These are phyloP conservation scores for Tylopilus sp. DNA, from an alignment of 1,284 basidiomycete genomes.

Conservation along the genomic window DNA sequence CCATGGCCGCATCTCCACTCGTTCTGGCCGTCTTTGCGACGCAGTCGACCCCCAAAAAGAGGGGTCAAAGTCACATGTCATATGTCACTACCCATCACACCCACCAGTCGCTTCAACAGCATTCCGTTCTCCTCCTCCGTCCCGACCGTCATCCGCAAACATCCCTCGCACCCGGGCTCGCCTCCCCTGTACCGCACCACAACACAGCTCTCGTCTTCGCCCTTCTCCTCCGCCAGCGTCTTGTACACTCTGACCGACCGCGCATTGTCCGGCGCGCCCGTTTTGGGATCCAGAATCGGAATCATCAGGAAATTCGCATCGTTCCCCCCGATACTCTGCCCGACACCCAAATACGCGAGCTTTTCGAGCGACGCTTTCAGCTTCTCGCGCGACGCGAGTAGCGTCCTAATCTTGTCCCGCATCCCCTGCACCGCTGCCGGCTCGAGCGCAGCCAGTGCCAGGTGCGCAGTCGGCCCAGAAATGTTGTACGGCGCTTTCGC, in stretches of 20 bases:
- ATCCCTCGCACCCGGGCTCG: conserved; percentile 86
- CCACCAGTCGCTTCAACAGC: conserved; percentile 47
- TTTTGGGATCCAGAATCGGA: conserved; percentile 61
- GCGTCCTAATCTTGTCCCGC: conserved; percentile 59
- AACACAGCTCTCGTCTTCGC: conserved; percentile 79
- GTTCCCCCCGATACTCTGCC: conserved; percentile 73
- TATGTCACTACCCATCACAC: conserved; percentile 27
- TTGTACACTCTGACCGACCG: conserved; percentile 76
- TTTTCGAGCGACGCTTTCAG: conserved; percentile 51
- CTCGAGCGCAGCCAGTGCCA: conserved; percentile 79
- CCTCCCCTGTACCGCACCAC: conserved; percentile 89
- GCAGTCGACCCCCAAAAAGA: no score
- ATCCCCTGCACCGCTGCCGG: conserved; percentile 61
- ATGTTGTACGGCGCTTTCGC: conserved; percentile 99
- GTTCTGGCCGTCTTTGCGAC: no score
- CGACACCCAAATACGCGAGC: conserved; percentile 57
- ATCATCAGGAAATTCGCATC: conserved; percentile 92
- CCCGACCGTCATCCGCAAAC: conserved; percentile 89
- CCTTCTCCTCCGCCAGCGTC: conserved; percentile 79
- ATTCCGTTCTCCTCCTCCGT: conserved; percentile 74
- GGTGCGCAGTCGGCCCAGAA: conserved; percentile 83
- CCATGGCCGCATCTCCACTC: conserved; percentile 38
- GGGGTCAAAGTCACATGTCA: conserved; percentile 7
- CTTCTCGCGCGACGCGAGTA: conserved; percentile 56
- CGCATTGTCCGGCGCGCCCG: conserved; percentile 55